Evolutionary conservation across 805 yeast species (phyloP), one percentile per base, ranked within the genome.

Genomic region (Wickerhamiella dianesei): DNA sequence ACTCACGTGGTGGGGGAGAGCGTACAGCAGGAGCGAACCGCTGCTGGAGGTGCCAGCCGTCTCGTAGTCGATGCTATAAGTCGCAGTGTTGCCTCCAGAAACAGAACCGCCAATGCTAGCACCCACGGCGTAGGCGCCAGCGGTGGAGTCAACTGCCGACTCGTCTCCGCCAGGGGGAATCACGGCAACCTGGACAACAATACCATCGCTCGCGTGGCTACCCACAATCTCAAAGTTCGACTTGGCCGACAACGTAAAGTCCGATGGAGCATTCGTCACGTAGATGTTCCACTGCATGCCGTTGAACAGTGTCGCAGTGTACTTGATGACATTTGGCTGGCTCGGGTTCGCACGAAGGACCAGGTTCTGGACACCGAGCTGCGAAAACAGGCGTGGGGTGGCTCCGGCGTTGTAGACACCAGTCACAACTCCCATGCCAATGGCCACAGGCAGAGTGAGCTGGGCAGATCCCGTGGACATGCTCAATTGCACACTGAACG

Each of bases 341-440:
- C 64, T 50, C 9, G 44, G 2, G 25, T 42, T 29, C 35, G 39
- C 37, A 1, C 20, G 19, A 37, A 44, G 42, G 17, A 62, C 61
- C 40, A 76, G 59, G 16, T 68, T 51, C 18, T 55, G 44, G 48
- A 77, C 58, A 3, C 79, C 80, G 40, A 72, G 63, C 48, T 67
- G 67, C 1, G 77, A 66, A 51, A 65, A 66, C 22, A 77, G 54
- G 18, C 61, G 54, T 16, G 79, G 73, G 22, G 71, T 65, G 53
- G 76, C 62, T 12, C 56, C 54, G 17, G 75, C 76, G 54, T 72
- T 62, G 55, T 72, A 73, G 21, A 74, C 63, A 21, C 79, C 84
- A 29, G 95, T 80, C 14, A 83, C 75, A 52, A 83, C 79, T 4
- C 95, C 95, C 74, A 73, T 73, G 47, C 96, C 96, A 62, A 81